A percentile compares a stretch with the other conserved stretches of the same genome.
Evolutionary conservation across 176 grass and related monocot species (phyloP).

Genomic region (Ensete ventricosum): DNA sequence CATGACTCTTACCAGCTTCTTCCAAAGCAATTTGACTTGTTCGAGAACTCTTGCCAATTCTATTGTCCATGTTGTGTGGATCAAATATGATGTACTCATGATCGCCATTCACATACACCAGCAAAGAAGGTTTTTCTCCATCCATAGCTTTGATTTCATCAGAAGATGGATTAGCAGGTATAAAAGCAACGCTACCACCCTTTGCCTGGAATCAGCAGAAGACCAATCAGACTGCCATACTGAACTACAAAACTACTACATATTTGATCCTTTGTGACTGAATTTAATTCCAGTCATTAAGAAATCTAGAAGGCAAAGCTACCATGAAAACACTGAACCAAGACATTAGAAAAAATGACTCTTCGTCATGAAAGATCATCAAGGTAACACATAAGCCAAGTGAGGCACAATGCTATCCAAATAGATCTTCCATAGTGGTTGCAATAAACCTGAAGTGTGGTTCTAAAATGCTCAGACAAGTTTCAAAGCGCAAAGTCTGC

Average conservation of each 20-base stretch:
- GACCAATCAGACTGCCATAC: not conserved
- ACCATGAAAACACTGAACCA: not conserved
- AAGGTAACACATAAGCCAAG: not conserved
- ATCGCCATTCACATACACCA: constrained; percentile 60
- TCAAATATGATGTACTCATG: constrained; percentile 81
- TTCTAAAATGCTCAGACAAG: not conserved
- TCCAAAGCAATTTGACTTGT: constrained; percentile 39
- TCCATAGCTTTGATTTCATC: constrained; percentile 20
- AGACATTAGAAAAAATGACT: not conserved
- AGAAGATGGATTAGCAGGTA: constrained; percentile 32
- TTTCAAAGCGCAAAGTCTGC: not conserved
- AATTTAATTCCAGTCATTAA: not conserved
- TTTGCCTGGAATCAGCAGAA: constrained; percentile 38
- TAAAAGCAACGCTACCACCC: constrained; percentile 59
- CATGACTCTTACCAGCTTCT: constrained; percentile 42
- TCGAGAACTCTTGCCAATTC: constrained; percentile 14
- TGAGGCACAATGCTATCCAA: not conserved
- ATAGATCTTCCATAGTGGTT: not conserved
- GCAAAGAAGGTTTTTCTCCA: constrained; percentile 20
- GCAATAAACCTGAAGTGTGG: not conserved
- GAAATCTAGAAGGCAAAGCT: not conserved
- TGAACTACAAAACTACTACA: not conserved
- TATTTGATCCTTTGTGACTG: not conserved
- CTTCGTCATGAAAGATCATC: not conserved
- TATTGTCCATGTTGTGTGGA: constrained; percentile 36